A percentile compares a stretch with the other conserved stretches of the same genome.
Evolutionary conservation across 257 asterid genomes (phyloP).

Genomic region (Solanum bulbocastanum): DNA sequence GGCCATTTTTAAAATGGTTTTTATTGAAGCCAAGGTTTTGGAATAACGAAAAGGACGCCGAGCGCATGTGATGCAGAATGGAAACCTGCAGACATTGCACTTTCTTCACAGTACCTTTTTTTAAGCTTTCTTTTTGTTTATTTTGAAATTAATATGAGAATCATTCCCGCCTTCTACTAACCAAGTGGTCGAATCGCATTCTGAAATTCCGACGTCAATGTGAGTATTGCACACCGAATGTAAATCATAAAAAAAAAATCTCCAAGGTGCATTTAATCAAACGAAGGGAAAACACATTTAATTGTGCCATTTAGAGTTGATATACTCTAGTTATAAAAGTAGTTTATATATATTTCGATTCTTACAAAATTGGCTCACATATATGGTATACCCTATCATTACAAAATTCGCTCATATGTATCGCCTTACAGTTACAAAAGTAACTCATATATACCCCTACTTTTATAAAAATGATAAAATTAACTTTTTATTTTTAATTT

Average conservation of each 20-base stretch:
- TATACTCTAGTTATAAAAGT: no score
- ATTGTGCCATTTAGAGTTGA: no score
- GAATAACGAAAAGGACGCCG: background rate
- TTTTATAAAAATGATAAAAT: no score
- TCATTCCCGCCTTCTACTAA: constrained; percentile 30
- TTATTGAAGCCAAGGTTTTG: background rate
- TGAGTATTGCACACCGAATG: background rate
- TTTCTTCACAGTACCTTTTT: background rate
- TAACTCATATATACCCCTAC: no score
- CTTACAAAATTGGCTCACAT: no score
- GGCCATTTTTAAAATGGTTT: background rate
- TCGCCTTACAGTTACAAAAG: no score
- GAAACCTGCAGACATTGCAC: constrained; percentile 1
- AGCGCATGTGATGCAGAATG: constrained; percentile 45
- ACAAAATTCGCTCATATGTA: background rate
- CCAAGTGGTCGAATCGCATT: background rate
- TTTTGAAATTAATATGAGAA: constrained; percentile 19
- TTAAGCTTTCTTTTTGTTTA: constrained; percentile 3
- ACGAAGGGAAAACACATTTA: no score
- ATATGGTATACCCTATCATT: background rate
- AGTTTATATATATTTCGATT: accelerated
- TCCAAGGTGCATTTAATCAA: background rate
- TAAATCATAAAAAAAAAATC: background rate
- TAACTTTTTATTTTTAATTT: no score
- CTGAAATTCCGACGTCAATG: no score